A percentile compares a stretch with the other conserved stretches of the same genome.
Evolutionary conservation across 257 asterid species (phyloP).

Genomic region (Gardenia jasminoides): DNA sequence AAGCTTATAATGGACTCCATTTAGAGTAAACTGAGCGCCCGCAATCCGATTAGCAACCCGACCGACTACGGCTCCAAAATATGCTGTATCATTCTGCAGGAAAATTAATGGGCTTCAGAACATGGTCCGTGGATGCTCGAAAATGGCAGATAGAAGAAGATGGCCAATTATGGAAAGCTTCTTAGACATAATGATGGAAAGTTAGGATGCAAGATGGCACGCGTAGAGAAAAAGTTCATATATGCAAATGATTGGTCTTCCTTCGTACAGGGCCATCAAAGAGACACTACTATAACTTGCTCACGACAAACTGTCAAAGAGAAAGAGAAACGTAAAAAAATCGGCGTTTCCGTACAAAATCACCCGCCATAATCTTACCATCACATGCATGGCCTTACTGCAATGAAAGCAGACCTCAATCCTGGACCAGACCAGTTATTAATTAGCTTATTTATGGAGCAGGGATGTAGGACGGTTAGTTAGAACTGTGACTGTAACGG

Average conservation of each 20-base stretch:
- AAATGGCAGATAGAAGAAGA: background rate
- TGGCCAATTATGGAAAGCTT: background rate
- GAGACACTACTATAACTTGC: background rate
- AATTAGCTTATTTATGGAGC: background rate
- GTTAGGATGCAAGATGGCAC: background rate
- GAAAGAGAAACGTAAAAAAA: too few species aligned
- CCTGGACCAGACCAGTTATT: slow-evolving; percentile 2
- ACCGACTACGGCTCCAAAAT: slow-evolving; percentile 79
- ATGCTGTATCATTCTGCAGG: slow-evolving; percentile 49
- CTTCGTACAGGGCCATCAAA: background rate
- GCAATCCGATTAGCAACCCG: slow-evolving; percentile 82
- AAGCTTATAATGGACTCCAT: slow-evolving; percentile 61
- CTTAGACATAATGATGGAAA: background rate
- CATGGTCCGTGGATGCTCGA: background rate
- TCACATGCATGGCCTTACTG: too few species aligned
- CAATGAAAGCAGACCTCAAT: background rate
- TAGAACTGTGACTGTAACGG: background rate
- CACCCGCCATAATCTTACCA: too few species aligned
- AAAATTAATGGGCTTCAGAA: background rate
- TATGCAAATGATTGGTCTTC: background rate
- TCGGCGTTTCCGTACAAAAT: too few species aligned
- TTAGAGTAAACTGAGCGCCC: slow-evolving; percentile 70
- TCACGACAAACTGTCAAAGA: background rate
- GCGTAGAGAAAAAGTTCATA: background rate
- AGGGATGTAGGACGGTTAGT: background rate